These are phyloP conservation scores for Ehretia macrophylla DNA, from an alignment of 257 asterid genomes.

Conservation along the genomic window DNA sequence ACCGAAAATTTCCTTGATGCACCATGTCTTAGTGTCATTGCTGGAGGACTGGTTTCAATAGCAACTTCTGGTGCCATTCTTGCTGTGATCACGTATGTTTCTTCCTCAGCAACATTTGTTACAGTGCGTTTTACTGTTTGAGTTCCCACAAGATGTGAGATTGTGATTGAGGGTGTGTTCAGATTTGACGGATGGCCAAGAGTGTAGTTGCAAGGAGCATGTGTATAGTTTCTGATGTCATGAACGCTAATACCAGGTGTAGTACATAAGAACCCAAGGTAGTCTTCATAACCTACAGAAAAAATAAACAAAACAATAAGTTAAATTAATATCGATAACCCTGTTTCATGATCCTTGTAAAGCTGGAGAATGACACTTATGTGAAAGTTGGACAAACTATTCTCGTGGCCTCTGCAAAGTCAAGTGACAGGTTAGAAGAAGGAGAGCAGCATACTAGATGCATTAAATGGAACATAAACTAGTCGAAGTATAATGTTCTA, in stretches of 20 bases:
- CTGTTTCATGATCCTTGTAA: too few relatives aligned
- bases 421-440: too few relatives aligned
- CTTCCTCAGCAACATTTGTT: slow-evolving; percentile 83
- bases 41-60: slow-evolving; percentile 82
- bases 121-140: slow-evolving; percentile 71
- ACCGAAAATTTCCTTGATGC: slow-evolving; percentile 54
- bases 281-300: slow-evolving; percentile 70
- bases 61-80: slow-evolving; percentile 91
- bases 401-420: too few relatives aligned
- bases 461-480: too few relatives aligned
- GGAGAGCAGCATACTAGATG: too few relatives aligned
- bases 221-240: slow-evolving; percentile 63
- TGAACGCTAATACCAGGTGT: slow-evolving; percentile 68
- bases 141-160: slow-evolving; percentile 89
- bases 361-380: too few relatives aligned
- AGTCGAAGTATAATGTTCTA: too few relatives aligned
- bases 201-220: slow-evolving; percentile 87
- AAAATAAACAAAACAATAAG: slow-evolving; percentile 16
- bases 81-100: slow-evolving; percentile 77
- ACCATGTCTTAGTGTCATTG: slow-evolving; percentile 90
- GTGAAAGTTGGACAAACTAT: too few relatives aligned
- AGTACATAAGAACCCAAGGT: slow-evolving; percentile 92
- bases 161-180: slow-evolving; percentile 77
- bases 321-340: neutral
- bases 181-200: slow-evolving; percentile 83